Evolutionary conservation across 2,329 filamentous ascomycete genomes (phyloP).

Genomic region (Ascomycota sp.): DNA sequence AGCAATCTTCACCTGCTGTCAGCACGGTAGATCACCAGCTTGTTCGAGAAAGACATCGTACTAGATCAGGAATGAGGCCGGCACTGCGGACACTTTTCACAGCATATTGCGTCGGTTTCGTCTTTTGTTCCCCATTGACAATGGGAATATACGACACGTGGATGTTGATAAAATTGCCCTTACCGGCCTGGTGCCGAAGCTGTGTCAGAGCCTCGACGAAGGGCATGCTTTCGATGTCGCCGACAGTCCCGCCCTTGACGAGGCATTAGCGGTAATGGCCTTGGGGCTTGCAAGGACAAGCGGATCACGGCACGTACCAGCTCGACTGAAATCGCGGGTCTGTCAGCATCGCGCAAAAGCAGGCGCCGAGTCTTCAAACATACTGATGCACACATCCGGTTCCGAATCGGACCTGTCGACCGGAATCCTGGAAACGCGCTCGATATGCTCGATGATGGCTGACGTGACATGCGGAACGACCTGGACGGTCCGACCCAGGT

Average conservation of each 20-base stretch:
- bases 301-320: constrained; percentile 8
- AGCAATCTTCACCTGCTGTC: constrained; percentile 41
- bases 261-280: background rate
- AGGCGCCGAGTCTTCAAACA: constrained; percentile 12
- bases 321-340: constrained; percentile 11
- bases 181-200: constrained; percentile 49
- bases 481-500: constrained; percentile 75
- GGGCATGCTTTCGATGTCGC: constrained; percentile 67
- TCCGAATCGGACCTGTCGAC: constrained; percentile 67
- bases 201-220: constrained; percentile 78
- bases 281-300: too few species aligned
- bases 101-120: constrained; percentile 86
- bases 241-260: constrained; percentile 38
- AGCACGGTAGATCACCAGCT: too few species aligned
- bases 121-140: constrained; percentile 59
- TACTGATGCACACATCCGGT: constrained; percentile 84
- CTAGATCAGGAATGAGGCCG: constrained; percentile 51
- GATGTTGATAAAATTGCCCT: constrained; percentile 71
- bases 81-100: constrained; percentile 69
- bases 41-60: constrained; percentile 12
- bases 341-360: constrained; percentile 1
- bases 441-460: constrained; percentile 82
- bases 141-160: constrained; percentile 69
- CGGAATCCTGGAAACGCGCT: constrained; percentile 64
- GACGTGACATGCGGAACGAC: constrained; percentile 85